A percentile compares a stretch with the other conserved stretches of the same genome.
These are phyloP conservation scores for Alternaria viburni DNA, from an alignment of 2,329 filamentous ascomycete genomes.

Conservation along the genomic window DNA sequence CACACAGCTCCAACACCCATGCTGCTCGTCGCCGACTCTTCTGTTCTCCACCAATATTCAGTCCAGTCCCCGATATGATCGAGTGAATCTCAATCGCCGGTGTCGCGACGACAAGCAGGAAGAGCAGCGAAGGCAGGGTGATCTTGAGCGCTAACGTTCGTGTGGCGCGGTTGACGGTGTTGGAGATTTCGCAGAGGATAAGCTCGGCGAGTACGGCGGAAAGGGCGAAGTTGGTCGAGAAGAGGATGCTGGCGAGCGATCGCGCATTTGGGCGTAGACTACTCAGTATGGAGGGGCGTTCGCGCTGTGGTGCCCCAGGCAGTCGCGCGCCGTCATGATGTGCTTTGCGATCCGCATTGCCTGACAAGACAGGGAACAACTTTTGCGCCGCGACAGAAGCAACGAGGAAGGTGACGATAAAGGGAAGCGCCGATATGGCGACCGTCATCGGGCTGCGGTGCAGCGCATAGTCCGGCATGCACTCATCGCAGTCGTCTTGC, in stretches of 20 bases:
- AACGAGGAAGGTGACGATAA: conserved; percentile 73
- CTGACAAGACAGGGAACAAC: conserved; percentile 75
- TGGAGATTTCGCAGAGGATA: conserved; percentile 83
- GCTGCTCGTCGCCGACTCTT: conserved; percentile 65
- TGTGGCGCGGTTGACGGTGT: conserved; percentile 71
- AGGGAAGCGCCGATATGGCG: conserved; percentile 69
- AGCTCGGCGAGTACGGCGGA: conserved; percentile 79
- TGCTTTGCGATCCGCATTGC: conserved; percentile 61
- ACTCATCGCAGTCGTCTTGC: conserved; percentile 62
- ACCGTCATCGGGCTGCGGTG: conserved; percentile 56
- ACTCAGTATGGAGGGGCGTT: conserved; percentile 40
- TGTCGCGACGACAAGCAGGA: conserved; percentile 75
- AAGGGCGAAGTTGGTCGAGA: conserved; percentile 77
- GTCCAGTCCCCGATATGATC: conserved; percentile 63
- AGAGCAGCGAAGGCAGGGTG: conserved; percentile 73
- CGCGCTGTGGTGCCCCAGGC: conserved; percentile 48
- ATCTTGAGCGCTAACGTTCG: conserved; percentile 71
- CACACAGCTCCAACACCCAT: conserved; percentile 67
- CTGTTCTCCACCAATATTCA: conserved; percentile 66
- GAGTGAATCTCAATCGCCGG: conserved; percentile 81
- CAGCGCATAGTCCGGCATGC: conserved; percentile 59
- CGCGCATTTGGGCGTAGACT: conserved; percentile 46
- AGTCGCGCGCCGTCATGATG: conserved; percentile 68
- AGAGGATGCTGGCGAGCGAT: conserved; percentile 66
- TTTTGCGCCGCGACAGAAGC: conserved; percentile 68